Conservation (phyloP, 176 grass and related monocot genomes). For the Phoenix dactylifera region DNA sequence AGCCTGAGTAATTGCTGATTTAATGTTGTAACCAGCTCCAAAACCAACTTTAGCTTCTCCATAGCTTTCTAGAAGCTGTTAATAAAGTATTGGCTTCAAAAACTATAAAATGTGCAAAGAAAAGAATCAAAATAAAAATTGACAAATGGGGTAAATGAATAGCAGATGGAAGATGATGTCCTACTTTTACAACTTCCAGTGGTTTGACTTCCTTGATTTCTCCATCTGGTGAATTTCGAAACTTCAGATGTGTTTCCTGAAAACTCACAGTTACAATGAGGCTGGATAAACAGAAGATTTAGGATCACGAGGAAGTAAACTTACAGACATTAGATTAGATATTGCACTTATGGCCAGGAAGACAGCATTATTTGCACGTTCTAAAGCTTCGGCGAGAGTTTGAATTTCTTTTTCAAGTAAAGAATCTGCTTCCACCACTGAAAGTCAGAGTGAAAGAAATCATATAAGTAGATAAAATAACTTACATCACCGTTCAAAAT, state of each 20-base stretch:
- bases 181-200: constrained; percentile 66
- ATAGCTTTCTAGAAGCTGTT: constrained; percentile 67
- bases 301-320: constrained; percentile 12
- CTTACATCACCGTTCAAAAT: too few species aligned
- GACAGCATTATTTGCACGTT: constrained; percentile 91
- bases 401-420: constrained; percentile 82
- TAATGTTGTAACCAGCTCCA: constrained; percentile 82
- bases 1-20: constrained; percentile 85
- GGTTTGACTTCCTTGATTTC: constrained; percentile 53
- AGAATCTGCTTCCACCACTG: constrained; percentile 85
- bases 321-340: constrained; percentile 82
- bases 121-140: not conserved
- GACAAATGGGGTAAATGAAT: not conserved
- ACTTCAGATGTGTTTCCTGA: constrained; percentile 54
- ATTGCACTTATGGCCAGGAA: constrained; percentile 73
- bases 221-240: constrained; percentile 47
- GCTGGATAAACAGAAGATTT: constrained; percentile 18
- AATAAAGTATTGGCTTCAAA: constrained; percentile 11
- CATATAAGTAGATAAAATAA: not conserved
- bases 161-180: constrained; percentile 1
- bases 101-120: constrained; percentile 14
- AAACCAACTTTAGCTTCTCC: constrained; percentile 89
- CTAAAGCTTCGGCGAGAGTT: constrained; percentile 91
- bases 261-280: constrained; percentile 17
- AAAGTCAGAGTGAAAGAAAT: constrained; percentile 12